These are phyloP conservation scores for Dendrobium nobile DNA, from an alignment of 106 monocot genomes.

Conservation along the genomic window DNA sequence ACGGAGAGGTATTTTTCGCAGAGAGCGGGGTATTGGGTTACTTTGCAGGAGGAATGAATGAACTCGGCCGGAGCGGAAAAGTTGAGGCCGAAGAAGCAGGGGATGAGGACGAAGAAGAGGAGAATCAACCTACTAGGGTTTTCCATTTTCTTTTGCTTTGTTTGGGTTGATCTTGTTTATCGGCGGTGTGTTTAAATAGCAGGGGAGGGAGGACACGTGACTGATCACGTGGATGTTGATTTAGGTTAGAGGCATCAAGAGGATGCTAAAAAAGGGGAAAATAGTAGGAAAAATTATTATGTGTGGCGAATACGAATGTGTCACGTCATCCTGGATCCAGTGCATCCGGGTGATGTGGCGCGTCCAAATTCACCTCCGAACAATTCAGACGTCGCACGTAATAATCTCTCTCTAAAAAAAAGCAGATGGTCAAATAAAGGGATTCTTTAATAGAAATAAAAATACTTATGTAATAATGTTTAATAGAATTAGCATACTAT, in stretches of 20 bases:
- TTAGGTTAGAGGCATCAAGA: neutral
- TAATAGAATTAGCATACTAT: too few species aligned
- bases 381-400: too few species aligned
- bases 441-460: too few species aligned
- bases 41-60: constrained; percentile 25
- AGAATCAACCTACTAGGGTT: neutral
- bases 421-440: too few species aligned
- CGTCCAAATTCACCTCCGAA: too few species aligned
- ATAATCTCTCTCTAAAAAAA: too few species aligned
- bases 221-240: neutral
- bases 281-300: too few species aligned
- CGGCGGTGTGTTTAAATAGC: neutral
- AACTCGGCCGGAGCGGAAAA: constrained; percentile 7
- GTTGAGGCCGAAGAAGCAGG: neutral
- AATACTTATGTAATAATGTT: too few species aligned
- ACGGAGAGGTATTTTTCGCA: constrained; percentile 23
- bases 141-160: neutral
- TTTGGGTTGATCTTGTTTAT: neutral
- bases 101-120: neutral
- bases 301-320: too few species aligned
- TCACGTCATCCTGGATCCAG: too few species aligned
- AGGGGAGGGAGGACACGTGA: neutral
- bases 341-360: too few species aligned
- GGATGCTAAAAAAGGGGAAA: too few species aligned
- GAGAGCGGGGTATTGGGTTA: constrained; percentile 24